These are phyloP conservation scores for Pseudogymnoascus sp. DNA, from an alignment of 2,329 filamentous ascomycete species.

Conservation along the genomic window DNA sequence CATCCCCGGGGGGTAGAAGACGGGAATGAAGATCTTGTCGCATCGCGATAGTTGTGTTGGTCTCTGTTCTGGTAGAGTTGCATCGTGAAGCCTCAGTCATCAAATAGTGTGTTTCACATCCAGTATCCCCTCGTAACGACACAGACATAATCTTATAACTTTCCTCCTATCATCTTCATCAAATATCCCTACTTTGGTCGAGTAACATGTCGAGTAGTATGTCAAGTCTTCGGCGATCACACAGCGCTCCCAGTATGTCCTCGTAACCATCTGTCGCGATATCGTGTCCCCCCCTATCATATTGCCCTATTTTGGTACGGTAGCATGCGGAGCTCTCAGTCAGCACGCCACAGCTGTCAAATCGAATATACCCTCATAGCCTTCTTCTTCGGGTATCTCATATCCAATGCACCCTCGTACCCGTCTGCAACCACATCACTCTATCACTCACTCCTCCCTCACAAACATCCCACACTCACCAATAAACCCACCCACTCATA, in stretches of 20 bases:
- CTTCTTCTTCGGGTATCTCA: constrained; percentile 3
- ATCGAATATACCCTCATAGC: too few relatives aligned
- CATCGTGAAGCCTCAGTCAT: not conserved
- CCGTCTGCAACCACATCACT: not conserved
- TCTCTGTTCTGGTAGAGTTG: not conserved
- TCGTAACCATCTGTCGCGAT: not conserved
- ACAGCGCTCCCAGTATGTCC: not conserved
- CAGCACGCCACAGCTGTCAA: too few relatives aligned
- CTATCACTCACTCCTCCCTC: not conserved
- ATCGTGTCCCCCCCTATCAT: not conserved
- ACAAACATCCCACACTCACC: constrained; percentile 23
- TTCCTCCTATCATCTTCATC: too few relatives aligned
- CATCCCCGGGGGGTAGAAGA: not conserved
- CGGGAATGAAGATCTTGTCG: not conserved
- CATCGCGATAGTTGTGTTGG: not conserved
- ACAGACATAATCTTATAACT: too few relatives aligned
- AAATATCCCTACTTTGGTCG: not conserved
- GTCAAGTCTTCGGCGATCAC: not conserved
- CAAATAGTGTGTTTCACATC: not conserved
- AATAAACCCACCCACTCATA: constrained; percentile 39
- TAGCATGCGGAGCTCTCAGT: too few relatives aligned
- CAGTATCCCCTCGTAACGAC: too few relatives aligned
- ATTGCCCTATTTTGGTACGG: too few relatives aligned
- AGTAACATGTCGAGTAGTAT: not conserved
- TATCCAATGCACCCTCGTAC: not conserved